Conservation (phyloP, 2,329 filamentous ascomycete species). For the Sphaerostilbella broomeana region DNA sequence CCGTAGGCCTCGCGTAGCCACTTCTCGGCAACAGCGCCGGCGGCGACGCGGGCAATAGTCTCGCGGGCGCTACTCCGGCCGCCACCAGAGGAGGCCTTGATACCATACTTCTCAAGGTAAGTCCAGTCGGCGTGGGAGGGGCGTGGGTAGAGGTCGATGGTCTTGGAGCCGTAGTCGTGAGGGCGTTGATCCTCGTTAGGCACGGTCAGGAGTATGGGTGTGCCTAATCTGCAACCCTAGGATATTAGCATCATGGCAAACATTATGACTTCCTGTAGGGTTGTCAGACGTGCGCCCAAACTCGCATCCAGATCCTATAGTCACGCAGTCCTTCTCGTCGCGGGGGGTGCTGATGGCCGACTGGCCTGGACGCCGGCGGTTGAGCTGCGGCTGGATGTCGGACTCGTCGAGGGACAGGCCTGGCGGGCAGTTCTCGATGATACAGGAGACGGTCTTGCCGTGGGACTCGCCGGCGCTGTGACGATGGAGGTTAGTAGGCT, state of each 20-base stretch:
- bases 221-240: constrained; percentile 50
- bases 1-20: constrained; percentile 75
- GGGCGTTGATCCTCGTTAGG: constrained; percentile 90
- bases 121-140: constrained; percentile 96
- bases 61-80: constrained; percentile 88
- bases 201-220: constrained; percentile 81
- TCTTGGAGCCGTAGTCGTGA: constrained; percentile 81
- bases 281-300: constrained; percentile 62
- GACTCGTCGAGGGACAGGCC: constrained; percentile 77
- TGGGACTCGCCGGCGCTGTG: constrained; percentile 59
- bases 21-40: constrained; percentile 88
- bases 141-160: constrained; percentile 86
- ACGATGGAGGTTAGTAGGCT: not conserved
- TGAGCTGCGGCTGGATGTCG: constrained; percentile 94
- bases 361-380: constrained; percentile 81
- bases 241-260: constrained; percentile 18
- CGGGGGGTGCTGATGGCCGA: constrained; percentile 84
- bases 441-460: constrained; percentile 88
- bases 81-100: constrained; percentile 85
- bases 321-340: constrained; percentile 84
- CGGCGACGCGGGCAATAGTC: constrained; percentile 88
- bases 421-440: constrained; percentile 87
- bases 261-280: constrained; percentile 17
- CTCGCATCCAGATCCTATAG: constrained; percentile 90
- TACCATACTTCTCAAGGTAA: constrained; percentile 93